phyloP scores from a whole-genome alignment of 352 stramenopile genomes.

The Globisporangium mamillatum region DNA sequence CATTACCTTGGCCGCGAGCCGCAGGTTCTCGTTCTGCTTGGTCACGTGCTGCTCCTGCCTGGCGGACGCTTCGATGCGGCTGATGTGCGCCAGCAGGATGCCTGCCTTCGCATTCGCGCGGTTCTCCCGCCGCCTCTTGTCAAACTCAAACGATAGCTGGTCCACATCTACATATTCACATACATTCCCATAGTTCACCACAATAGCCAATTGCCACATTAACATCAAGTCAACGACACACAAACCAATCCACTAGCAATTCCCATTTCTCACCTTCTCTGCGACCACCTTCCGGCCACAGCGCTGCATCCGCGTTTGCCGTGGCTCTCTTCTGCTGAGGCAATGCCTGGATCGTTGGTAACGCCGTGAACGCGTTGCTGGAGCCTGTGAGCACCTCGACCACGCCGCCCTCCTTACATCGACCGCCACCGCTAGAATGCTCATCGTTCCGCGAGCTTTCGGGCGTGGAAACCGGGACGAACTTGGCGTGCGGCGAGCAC shows the following conservation, averaged over 20 bases:
- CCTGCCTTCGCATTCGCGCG: slow-evolving; percentile 34
- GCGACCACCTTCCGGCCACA: neutral
- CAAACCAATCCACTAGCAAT: neutral
- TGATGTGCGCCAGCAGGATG: slow-evolving; percentile 48
- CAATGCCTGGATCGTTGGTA: neutral
- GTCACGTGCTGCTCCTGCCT: slow-evolving; percentile 32
- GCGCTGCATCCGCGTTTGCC: neutral
- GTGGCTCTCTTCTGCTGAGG: neutral
- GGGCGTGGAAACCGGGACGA: neutral
- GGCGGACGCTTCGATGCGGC: slow-evolving; percentile 40
- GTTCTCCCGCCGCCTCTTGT: slow-evolving; percentile 41
- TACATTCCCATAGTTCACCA: no score
- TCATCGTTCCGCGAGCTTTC: neutral
- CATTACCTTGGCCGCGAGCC: slow-evolving; percentile 43
- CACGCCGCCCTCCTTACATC: neutral
- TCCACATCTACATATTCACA: slow-evolving; percentile 19
- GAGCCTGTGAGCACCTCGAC: neutral
- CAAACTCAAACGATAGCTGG: slow-evolving; percentile 43
- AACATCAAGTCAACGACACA: no score
- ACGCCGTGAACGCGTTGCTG: slow-evolving; percentile 1
- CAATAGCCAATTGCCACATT: neutral
- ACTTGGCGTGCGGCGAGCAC: neutral
- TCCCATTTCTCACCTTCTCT: neutral
- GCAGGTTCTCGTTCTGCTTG: slow-evolving; percentile 35
- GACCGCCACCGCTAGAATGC: neutral